Base-by-base conservation (phyloP, 148 eudicot genomes). In the Rhododendron vialii region DNA sequence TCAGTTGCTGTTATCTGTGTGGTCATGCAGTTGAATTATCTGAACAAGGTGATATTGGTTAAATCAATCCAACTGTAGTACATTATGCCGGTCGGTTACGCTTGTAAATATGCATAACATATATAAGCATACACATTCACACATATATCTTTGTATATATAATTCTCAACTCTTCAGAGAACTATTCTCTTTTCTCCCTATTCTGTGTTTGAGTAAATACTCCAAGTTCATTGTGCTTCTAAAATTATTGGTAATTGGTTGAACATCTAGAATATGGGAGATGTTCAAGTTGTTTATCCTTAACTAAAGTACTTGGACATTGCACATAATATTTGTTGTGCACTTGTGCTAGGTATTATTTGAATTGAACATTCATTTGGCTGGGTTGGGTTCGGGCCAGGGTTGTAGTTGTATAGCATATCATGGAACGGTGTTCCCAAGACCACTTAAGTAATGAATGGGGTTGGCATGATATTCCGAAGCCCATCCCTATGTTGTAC, bases 1-100 rank as follows among this genome's bases (percentile, higher is more conserved):
- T 89, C 91, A 11, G 96, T 96, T 89, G 96, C 95, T 78, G 92
- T 88, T 80, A 67, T 89, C 45, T 93, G 93, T 89, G 92, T 96
- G 85, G 88, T 96, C 87, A 91, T 92, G 33, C 99, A 96, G 88
- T 90, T 95, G 86, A 96, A 96, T 88, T 96, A 96, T 90, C 92
- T 96, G 84, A 96, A 96, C 91, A 96, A 95, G 98, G 99, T 93
- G 79, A 65, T 41, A 57, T 82, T 80, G 47, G 73, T 36, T 55
- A 7, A 35, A 84, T 38, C 63, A 30, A 71, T 84, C 18, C 50
- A 48, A 45, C 47, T 51, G 36, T 47, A 67, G 36, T 67, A 67
- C 57, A 26, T 83, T 57, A 14, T 33, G 26, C 69, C 38, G 35
- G 30, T n/a, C 43, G 71, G 81, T 22, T 63, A 5, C 35, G 7